These are phyloP conservation scores for Ophidiomyces ophidiicola DNA, from an alignment of 2,329 filamentous ascomycete genomes.

Conservation along the genomic window DNA sequence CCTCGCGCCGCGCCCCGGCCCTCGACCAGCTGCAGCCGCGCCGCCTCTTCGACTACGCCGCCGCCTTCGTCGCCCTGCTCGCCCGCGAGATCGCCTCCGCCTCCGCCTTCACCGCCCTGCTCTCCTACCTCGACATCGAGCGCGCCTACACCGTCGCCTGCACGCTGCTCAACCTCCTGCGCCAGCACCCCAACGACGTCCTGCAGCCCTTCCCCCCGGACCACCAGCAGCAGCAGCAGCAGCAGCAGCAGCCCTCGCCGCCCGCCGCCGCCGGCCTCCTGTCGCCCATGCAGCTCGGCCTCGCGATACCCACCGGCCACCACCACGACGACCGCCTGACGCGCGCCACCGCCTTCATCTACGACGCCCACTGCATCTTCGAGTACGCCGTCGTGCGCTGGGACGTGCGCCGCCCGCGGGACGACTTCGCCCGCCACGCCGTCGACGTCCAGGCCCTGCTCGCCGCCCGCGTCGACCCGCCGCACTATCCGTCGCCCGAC, in stretches of 20 bases:
- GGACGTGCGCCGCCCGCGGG: slow-evolving; percentile 22
- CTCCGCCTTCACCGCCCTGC: slow-evolving; percentile 50
- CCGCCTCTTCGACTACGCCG: slow-evolving; percentile 74
- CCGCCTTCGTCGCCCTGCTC: slow-evolving; percentile 68
- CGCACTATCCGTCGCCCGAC: too few species aligned
- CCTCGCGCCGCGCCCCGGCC: slow-evolving; percentile 56
- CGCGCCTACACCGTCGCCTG: slow-evolving; percentile 60
- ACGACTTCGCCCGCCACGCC: slow-evolving; percentile 26
- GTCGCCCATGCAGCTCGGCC: not conserved
- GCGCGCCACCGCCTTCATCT: slow-evolving; percentile 25
- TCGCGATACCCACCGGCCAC: slow-evolving; percentile 22
- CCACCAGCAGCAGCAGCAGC: not conserved
- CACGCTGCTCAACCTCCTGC: slow-evolving; percentile 46
- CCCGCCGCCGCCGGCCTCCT: not conserved
- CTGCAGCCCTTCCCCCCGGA: slow-evolving; percentile 10
- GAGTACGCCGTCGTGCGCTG: slow-evolving; percentile 26
- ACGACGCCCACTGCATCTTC: slow-evolving; percentile 25
- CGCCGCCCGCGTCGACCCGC: too few species aligned
- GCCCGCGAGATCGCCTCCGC: slow-evolving; percentile 51
- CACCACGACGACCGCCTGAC: slow-evolving; percentile 24
- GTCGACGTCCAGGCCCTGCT: slow-evolving; percentile 20
- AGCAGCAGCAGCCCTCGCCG: too few species aligned
- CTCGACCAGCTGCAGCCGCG: slow-evolving; percentile 65
- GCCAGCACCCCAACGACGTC: slow-evolving; percentile 16
- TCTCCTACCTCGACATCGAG: slow-evolving; percentile 79